phyloP scores from a whole-genome alignment of 805 yeast species.

The Candida andamanensis region DNA sequence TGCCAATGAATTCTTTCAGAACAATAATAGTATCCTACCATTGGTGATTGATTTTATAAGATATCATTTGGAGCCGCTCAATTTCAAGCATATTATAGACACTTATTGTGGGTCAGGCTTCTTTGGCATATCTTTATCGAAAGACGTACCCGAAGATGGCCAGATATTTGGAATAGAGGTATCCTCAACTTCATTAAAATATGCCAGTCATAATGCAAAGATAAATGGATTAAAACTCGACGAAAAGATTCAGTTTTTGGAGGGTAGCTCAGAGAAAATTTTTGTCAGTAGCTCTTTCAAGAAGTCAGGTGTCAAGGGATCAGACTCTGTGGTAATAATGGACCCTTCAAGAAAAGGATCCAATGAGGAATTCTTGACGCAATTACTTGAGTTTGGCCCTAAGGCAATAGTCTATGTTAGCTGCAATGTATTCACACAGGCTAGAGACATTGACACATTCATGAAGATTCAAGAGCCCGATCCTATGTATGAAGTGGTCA shows the following conservation, averaged over 20 bases:
- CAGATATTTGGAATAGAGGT: constrained; percentile 41
- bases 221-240: constrained; percentile 30
- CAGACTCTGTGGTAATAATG: constrained; percentile 33
- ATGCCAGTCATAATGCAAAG: constrained; percentile 35
- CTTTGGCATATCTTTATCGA: constrained; percentile 34
- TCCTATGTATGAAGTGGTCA: constrained; percentile 16
- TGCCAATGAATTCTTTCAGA: constrained; percentile 38
- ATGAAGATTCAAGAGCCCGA: constrained; percentile 15
- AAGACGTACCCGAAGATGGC: constrained; percentile 20
- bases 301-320: constrained; percentile 23
- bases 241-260: constrained; percentile 25
- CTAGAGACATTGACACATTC: constrained; percentile 35
- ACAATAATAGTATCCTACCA: constrained; percentile 33
- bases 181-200: constrained; percentile 25
- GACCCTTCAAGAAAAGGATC: constrained; percentile 45
- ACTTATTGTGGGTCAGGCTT: constrained; percentile 46
- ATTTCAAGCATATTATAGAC: constrained; percentile 29
- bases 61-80: constrained; percentile 12
- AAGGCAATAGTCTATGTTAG: constrained; percentile 36
- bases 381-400: constrained; percentile 33
- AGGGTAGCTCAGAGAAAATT: constrained; percentile 34
- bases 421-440: constrained; percentile 44
- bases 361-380: constrained; percentile 27
- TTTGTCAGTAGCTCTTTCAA: constrained; percentile 23
- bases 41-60: constrained; percentile 27